Percentiles rank a stretch among this genome's conserved stretches.
Conservation (phyloP, 2,329 filamentous ascomycete genomes). For the Calonectria multiphialidica region DNA sequence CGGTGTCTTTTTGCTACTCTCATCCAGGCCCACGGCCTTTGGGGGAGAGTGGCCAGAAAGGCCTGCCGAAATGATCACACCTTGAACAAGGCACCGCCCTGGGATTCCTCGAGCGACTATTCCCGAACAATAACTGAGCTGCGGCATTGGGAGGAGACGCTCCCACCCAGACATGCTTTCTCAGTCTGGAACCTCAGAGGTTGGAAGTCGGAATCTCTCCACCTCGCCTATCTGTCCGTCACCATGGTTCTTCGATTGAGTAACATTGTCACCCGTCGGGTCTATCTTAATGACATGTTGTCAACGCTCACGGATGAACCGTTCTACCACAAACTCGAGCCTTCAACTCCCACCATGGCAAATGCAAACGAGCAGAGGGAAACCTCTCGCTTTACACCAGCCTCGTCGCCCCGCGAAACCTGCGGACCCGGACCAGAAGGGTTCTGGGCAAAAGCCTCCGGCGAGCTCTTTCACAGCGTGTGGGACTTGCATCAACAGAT, state of each 20-base stretch:
- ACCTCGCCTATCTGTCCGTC: conserved; percentile 51
- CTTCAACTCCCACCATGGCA: conserved; percentile 29
- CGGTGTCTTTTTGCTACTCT: conserved; percentile 53
- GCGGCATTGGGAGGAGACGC: conserved; percentile 42
- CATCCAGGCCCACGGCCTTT: conserved; percentile 52
- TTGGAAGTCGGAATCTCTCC: conserved; percentile 48
- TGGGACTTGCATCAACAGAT: conserved; percentile 51
- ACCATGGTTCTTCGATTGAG: conserved; percentile 51
- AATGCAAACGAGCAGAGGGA: conserved; percentile 27
- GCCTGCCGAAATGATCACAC: conserved; percentile 35
- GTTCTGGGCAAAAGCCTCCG: conserved; percentile 45
- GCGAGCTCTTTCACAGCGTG: conserved; percentile 51
- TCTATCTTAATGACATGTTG: conserved; percentile 48
- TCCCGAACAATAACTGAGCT: conserved; percentile 34
- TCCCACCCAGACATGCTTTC: conserved; percentile 49
- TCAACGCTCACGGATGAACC: conserved; percentile 16
- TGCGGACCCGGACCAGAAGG: conserved; percentile 32
- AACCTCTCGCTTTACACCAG: conserved; percentile 7
- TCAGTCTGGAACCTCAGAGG: conserved; percentile 52
- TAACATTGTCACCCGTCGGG: conserved; percentile 51
- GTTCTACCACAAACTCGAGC: conserved; percentile 15
- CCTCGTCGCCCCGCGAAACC: conserved; percentile 9
- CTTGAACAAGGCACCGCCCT: conserved; percentile 31
- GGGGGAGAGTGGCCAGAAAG: conserved; percentile 50
- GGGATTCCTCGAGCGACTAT: conserved; percentile 44